A percentile compares a stretch with the other conserved stretches of the same genome.
These are phyloP conservation scores for Termitomyces sp. DNA, from an alignment of 768 basidiomycete species.

Conservation along the genomic window DNA sequence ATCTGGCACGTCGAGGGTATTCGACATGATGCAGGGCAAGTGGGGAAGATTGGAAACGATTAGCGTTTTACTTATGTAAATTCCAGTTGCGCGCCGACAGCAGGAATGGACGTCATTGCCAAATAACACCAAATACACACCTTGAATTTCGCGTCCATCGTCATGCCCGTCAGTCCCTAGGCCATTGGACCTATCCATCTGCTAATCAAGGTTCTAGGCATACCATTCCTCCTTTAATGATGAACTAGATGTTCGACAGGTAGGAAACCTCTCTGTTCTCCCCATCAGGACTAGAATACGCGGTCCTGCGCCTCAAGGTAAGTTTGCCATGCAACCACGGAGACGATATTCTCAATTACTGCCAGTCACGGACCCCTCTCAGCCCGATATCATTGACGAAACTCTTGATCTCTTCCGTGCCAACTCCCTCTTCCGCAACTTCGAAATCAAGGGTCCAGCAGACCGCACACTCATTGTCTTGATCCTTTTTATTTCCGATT, in stretches of 20 bases:
- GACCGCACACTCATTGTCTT: constrained; percentile 95
- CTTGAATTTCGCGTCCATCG: constrained; percentile 15
- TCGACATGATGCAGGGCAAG: constrained; percentile 25
- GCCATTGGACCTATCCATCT: neutral
- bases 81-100: neutral
- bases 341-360: constrained; percentile 11
- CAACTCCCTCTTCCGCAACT: constrained; percentile 98
- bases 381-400: constrained; percentile 92
- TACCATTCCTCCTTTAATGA: constrained; percentile 96
- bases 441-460: constrained; percentile 98
- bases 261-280: constrained; percentile 87
- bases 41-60: neutral
- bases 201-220: constrained; percentile 48
- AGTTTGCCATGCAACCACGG: constrained; percentile 16
- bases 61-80: neutral
- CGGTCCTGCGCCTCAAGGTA: constrained; percentile 85
- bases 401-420: constrained; percentile 95
- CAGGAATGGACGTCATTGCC: constrained; percentile 25
- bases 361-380: constrained; percentile 63
- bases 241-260: constrained; percentile 69
- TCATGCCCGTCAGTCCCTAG: constrained; percentile 48
- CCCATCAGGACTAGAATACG: constrained; percentile 90
- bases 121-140: constrained; percentile 26
- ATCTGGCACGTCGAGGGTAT: constrained; percentile 22
- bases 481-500: constrained; percentile 97